Evolutionary conservation across 768 basidiomycete species (phyloP).

Genomic region (Lentinula boryana): DNA sequence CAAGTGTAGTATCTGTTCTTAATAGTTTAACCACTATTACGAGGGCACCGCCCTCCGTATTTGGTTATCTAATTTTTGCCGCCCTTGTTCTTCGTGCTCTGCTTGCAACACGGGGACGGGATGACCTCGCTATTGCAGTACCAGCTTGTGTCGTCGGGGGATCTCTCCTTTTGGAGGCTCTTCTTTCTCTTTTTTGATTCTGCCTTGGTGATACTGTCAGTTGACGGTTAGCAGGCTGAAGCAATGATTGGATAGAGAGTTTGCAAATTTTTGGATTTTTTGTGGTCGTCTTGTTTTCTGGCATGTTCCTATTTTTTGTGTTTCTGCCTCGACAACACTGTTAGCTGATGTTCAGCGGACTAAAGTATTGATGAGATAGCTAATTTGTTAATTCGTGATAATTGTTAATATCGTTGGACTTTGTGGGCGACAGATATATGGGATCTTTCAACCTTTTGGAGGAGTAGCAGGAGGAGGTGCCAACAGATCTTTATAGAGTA

Average conservation of each 20-base stretch:
- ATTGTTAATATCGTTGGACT: too few species aligned
- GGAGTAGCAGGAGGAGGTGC: too few species aligned
- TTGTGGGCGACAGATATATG: too few species aligned
- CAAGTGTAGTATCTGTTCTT: conserved; percentile 95
- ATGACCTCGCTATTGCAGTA: conserved; percentile 56
- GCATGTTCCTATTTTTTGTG: too few species aligned
- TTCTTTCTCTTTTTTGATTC: conserved; percentile 18
- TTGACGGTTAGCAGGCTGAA: background rate
- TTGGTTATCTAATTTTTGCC: conserved; percentile 51
- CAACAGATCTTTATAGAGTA: too few species aligned
- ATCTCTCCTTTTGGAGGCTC: conserved; percentile 11
- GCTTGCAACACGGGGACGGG: conserved; percentile 48
- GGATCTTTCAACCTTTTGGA: too few species aligned
- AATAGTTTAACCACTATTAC: conserved; percentile 13
- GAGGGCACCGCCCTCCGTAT: conserved; percentile 10
- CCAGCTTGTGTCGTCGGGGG: conserved; percentile 62
- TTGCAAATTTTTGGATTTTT: background rate
- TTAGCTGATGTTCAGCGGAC: too few species aligned
- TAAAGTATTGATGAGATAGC: too few species aligned
- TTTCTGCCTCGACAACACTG: too few species aligned
- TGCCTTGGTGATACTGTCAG: background rate
- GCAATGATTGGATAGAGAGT: background rate
- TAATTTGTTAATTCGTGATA: too few species aligned
- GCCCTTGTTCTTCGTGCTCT: conserved; percentile 48
- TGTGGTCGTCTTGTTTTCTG: background rate